Percentiles rank a stretch among this genome's conserved stretches.
Evolutionary conservation across 1,139 yeast genomes (phyloP).

Genomic region (Protomyces pachydermus): DNA sequence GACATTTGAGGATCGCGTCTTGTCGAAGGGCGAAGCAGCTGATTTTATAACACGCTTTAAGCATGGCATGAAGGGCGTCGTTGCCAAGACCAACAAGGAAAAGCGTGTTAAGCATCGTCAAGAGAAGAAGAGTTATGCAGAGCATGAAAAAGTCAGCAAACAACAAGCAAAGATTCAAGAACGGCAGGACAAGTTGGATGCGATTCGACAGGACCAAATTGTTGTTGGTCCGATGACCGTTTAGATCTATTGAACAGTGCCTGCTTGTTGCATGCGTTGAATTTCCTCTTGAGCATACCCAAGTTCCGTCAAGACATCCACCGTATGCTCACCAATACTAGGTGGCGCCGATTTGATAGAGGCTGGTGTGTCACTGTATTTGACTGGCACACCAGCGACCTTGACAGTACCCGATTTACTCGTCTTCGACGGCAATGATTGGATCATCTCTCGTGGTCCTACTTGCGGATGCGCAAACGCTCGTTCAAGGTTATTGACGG

Average conservation of each 20-base stretch:
- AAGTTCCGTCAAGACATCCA: constrained; percentile 29
- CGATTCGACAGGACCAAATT: not conserved
- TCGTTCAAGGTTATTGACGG: constrained; percentile 43
- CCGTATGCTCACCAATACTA: constrained; percentile 34
- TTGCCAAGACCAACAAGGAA: constrained; percentile 7
- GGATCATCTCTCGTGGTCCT: constrained; percentile 42
- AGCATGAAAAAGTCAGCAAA: not conserved
- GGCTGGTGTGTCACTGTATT: constrained; percentile 35
- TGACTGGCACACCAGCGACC: constrained; percentile 43
- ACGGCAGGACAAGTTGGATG: constrained; percentile 4
- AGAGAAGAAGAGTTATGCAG: constrained; percentile 1
- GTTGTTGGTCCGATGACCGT: constrained; percentile 14
- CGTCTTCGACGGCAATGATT: constrained; percentile 37
- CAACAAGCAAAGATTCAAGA: constrained; percentile 16
- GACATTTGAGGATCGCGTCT: constrained; percentile 2
- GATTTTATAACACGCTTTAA: constrained; percentile 28
- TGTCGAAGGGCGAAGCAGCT: constrained; percentile 28
- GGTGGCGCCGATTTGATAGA: constrained; percentile 34
- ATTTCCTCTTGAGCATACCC: constrained; percentile 6
- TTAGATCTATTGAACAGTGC: constrained; percentile 3
- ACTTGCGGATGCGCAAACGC: constrained; percentile 42
- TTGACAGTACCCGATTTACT: constrained; percentile 41
- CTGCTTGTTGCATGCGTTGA: not conserved
- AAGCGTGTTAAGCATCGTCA: not conserved
- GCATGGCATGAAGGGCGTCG: constrained; percentile 26